Percentiles rank a stretch among this genome's conserved stretches.
phyloP scores from a whole-genome alignment of 371 early-diverging fungal genomes.

The Mucor saturninus region DNA sequence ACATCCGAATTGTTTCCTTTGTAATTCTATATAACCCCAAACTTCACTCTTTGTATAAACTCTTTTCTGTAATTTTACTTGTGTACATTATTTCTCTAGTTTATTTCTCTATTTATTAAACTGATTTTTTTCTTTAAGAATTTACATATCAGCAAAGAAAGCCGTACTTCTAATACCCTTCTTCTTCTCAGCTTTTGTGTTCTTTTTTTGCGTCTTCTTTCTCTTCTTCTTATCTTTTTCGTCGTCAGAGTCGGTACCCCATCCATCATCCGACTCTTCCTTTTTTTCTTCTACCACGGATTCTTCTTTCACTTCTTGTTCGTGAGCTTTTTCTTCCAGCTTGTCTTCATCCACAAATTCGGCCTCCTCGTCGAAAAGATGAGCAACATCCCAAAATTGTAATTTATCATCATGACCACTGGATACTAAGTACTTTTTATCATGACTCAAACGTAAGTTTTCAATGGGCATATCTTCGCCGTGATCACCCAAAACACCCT shows the following conservation, averaged over 20 bases:
- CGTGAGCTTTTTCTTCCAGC: slow-evolving; percentile 29
- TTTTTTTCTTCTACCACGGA: slow-evolving; percentile 4
- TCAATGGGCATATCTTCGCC: slow-evolving; percentile 87
- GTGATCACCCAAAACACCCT: slow-evolving; percentile 88
- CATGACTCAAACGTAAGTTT: slow-evolving; percentile 66
- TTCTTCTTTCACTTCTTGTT: slow-evolving; percentile 25
- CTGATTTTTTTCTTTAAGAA: not conserved
- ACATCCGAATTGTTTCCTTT: slow-evolving; percentile 18
- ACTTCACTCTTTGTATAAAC: not conserved
- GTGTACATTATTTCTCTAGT: not conserved
- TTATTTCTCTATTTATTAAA: not conserved
- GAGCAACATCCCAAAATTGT: slow-evolving; percentile 81
- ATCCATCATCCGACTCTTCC: slow-evolving; percentile 20
- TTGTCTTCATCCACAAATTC: slow-evolving; percentile 30
- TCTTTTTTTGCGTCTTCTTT: slow-evolving; percentile 30
- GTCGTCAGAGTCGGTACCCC: slow-evolving; percentile 34
- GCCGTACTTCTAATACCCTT: slow-evolving; percentile 11
- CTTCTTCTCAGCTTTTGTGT: slow-evolving; percentile 22
- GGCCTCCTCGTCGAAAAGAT: slow-evolving; percentile 51
- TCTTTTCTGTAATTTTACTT: not conserved
- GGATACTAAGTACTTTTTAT: slow-evolving; percentile 72
- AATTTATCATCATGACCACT: slow-evolving; percentile 86
- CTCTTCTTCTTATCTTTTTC: slow-evolving; percentile 30
- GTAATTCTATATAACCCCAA: not conserved
- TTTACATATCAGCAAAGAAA: slow-evolving; percentile 39